Conservation (phyloP, 495 filamentous ascomycete genomes). For the Podospora conica region DNA sequence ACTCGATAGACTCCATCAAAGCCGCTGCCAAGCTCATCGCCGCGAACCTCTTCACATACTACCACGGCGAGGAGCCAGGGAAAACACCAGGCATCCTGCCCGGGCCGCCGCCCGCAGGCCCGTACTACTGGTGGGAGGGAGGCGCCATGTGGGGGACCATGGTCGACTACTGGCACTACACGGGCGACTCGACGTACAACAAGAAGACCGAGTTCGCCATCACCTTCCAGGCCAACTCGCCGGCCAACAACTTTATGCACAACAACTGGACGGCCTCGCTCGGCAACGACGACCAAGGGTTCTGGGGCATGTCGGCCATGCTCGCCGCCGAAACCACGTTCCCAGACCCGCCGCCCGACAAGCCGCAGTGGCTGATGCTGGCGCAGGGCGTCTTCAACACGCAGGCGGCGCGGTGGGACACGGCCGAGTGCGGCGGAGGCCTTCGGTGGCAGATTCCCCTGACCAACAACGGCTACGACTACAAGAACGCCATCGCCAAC, state of each 20-base stretch:
- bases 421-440: constrained; percentile 56
- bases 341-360: constrained; percentile 43
- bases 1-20: constrained; percentile 52
- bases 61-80: constrained; percentile 54
- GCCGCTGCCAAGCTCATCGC: constrained; percentile 54
- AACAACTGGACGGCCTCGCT: constrained; percentile 59
- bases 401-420: constrained; percentile 52
- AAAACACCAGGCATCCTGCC: constrained; percentile 59
- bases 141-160: constrained; percentile 59
- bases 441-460: constrained; percentile 72
- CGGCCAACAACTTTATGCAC: constrained; percentile 57
- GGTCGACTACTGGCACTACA: constrained; percentile 67
- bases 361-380: constrained; percentile 59
- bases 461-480: constrained; percentile 65
- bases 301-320: constrained; percentile 65
- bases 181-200: constrained; percentile 61
- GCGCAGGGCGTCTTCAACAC: constrained; percentile 69
- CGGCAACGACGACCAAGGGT: constrained; percentile 71
- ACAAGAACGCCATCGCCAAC: constrained; percentile 69
- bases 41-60: constrained; percentile 56
- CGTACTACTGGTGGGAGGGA: constrained; percentile 54
- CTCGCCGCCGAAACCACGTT: constrained; percentile 60
- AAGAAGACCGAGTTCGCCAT: constrained; percentile 40
- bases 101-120: constrained; percentile 39
- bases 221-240: constrained; percentile 46